Conservation (phyloP, 108 stramenopile genomes). For the Parietichytrium sp. region DNA sequence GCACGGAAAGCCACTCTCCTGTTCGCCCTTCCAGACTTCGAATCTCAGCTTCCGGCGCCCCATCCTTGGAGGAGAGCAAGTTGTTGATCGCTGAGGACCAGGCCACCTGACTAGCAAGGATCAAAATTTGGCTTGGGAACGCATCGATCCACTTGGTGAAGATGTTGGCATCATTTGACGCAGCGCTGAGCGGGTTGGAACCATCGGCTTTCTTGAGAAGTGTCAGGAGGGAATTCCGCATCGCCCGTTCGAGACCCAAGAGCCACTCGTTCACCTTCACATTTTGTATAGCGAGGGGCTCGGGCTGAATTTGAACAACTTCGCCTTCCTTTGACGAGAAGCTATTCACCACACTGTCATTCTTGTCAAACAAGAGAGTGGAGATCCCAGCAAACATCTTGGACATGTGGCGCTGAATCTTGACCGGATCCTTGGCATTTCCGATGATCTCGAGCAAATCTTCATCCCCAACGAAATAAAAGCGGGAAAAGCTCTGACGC, state of each 20-base stretch:
- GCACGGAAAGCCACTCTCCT: constrained; percentile 71
- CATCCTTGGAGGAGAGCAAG: constrained; percentile 67
- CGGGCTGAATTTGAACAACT: constrained; percentile 70
- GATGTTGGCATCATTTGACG: constrained; percentile 53
- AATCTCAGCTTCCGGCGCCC: constrained; percentile 44
- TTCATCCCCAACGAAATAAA: constrained; percentile 98
- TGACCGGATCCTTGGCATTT: constrained; percentile 83
- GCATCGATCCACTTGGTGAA: constrained; percentile 80
- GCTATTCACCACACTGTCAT: neutral
- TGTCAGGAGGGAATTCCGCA: constrained; percentile 83
- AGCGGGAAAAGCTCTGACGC: constrained; percentile 86
- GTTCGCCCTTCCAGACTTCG: constrained; percentile 45
- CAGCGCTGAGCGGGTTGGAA: neutral
- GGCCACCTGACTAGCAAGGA: constrained; percentile 81
- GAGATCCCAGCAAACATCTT: constrained; percentile 97
- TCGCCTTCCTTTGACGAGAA: constrained; percentile 95
- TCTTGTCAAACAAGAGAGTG: neutral
- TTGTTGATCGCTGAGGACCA: constrained; percentile 86
- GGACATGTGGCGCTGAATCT: constrained; percentile 83
- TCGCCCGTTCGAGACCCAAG: constrained; percentile 75
- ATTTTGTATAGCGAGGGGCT: constrained; percentile 69
- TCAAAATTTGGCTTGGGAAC: constrained; percentile 92
- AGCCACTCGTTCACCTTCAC: constrained; percentile 89
- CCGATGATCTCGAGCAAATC: constrained; percentile 98
- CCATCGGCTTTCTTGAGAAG: constrained; percentile 76